Conservation (phyloP, 257 asterid species). For the Pogostemon cablin region DNA sequence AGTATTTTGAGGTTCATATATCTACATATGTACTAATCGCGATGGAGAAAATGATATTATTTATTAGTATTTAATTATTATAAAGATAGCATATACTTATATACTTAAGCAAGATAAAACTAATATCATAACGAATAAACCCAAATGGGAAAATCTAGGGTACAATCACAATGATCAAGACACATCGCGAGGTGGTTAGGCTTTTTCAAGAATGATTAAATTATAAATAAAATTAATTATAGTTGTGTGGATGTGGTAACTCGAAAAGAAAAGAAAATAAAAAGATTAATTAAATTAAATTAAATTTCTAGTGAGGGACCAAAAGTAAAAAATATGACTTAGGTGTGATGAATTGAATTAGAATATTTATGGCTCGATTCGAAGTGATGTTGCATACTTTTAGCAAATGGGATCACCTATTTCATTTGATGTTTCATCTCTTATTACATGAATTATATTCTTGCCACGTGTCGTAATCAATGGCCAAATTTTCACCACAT, state of each 20-base stretch:
- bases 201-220: constrained; percentile 1
- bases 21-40: too few species aligned
- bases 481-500: too few species aligned
- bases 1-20: too few species aligned
- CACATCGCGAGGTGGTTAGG: constrained; percentile 31
- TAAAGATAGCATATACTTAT: too few species aligned
- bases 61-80: too few species aligned
- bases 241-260: constrained; percentile 27
- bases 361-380: constrained; percentile 30
- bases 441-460: too few species aligned
- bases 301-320: constrained; percentile 25
- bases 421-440: too few species aligned
- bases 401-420: too few species aligned
- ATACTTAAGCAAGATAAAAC: not conserved
- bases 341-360: constrained; percentile 27
- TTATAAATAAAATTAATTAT: not conserved
- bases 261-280: constrained; percentile 6
- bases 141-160: not conserved
- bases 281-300: constrained; percentile 20
- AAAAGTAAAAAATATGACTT: not conserved
- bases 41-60: too few species aligned
- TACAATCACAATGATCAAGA: constrained; percentile 28
- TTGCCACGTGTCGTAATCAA: too few species aligned
- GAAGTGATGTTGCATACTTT: not conserved
- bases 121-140: not conserved